Percentiles rank a stretch among this genome's conserved stretches.
phyloP scores from a whole-genome alignment of 352 stramenopile species.

The Elongisporangium prolatum region DNA sequence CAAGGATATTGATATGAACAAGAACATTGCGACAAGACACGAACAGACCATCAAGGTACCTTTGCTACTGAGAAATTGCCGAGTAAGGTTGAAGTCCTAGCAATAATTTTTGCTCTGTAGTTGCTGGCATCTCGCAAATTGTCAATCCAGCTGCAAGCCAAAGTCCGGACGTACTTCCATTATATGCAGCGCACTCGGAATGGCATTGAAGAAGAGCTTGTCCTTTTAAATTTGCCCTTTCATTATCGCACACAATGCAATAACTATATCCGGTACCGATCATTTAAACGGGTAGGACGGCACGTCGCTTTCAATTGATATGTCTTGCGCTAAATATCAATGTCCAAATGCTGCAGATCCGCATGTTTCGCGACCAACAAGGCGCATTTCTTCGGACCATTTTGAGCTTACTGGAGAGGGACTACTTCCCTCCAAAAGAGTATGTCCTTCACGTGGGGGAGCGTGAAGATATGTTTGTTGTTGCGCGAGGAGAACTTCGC shows the following conservation, averaged over 20 bases:
- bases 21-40: conserved; percentile 56
- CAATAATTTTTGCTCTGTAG: conserved; percentile 14
- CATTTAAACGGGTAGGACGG: conserved; percentile 19
- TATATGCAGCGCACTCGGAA: conserved; percentile 72
- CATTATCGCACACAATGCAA: conserved; percentile 52
- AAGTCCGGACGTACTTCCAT: conserved; percentile 56
- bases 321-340: too few species aligned
- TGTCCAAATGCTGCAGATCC: conserved; percentile 10
- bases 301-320: too few species aligned
- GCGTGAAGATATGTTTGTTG: conserved; percentile 50
- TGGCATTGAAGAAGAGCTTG: conserved; percentile 44
- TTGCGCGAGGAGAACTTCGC: conserved; percentile 35
- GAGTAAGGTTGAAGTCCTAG: too few species aligned
- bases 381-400: conserved; percentile 50
- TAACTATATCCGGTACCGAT: conserved; percentile 49
- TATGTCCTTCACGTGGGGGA: conserved; percentile 20
- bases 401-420: conserved; percentile 30
- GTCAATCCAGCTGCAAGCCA: conserved; percentile 13
- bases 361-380: conserved; percentile 40
- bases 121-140: conserved; percentile 43
- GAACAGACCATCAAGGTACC: conserved; percentile 49
- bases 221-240: conserved; percentile 32
- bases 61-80: too few species aligned
- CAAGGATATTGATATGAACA: conserved; percentile 53
- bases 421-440: conserved; percentile 47